Conservation (phyloP, 2,329 filamentous ascomycete genomes). For the Aspergillus fischeri region DNA sequence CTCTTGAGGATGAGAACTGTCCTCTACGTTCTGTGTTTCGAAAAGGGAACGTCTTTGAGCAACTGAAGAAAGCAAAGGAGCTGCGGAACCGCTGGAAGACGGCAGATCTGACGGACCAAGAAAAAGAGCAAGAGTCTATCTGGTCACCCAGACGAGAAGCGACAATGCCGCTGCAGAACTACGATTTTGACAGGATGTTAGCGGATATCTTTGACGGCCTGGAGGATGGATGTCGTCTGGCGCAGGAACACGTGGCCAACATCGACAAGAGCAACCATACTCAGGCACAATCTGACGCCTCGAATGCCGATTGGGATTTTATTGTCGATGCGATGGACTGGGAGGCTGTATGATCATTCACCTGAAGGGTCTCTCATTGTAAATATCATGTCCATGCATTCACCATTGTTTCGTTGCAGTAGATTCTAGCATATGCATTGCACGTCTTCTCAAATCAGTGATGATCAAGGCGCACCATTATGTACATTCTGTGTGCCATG, state of each 20-base stretch:
- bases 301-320: conserved; percentile 52
- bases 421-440: no score
- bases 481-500: no score
- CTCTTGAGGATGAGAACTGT: conserved; percentile 54
- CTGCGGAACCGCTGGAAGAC: conserved; percentile 70
- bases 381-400: not conserved
- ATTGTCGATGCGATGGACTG: conserved; percentile 60
- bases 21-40: conserved; percentile 58
- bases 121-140: conserved; percentile 20
- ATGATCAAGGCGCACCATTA: no score
- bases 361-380: not conserved
- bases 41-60: conserved; percentile 50
- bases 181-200: conserved; percentile 60
- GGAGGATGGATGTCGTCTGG: conserved; percentile 54
- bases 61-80: conserved; percentile 64
- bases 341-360: conserved; percentile 37
- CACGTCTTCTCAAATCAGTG: no score
- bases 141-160: conserved; percentile 13
- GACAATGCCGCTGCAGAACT: conserved; percentile 50
- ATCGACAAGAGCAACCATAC: conserved; percentile 16
- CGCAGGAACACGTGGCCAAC: conserved; percentile 43
- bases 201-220: conserved; percentile 55
- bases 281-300: conserved; percentile 9
- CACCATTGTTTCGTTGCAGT: not conserved
- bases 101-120: conserved; percentile 47